Base-by-base conservation (phyloP, 208 protist genomes). In the Acanthamoeba healyi region DNA sequence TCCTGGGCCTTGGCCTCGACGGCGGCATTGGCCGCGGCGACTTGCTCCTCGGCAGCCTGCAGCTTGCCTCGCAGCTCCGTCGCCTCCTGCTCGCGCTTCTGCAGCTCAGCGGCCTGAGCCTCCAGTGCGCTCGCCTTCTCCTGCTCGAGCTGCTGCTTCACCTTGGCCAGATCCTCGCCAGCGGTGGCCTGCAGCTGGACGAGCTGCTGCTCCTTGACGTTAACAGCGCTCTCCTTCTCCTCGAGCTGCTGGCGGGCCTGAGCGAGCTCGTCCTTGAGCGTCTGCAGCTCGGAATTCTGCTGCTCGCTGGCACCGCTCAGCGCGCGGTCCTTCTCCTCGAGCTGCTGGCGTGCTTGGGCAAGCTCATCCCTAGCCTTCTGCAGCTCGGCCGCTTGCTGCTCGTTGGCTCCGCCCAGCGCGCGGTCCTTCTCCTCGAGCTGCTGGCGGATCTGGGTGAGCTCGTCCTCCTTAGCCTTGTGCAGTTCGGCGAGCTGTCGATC, bases 1-100 rank as follows among this genome's bases (percentile, higher is more conserved):
- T 91, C 29, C 84, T 91, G 79, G 1, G 32, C 15, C 58, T 91
- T 40, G n/a, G 32, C 32, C 15, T 91, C 42, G 34, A 56, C 24
- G 10, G 32, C 32, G n/a, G 32, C 56, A 22, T 70, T 61, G 74
- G 38, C 44, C 74, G 38, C 36, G 19, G 38, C 44, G 26, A 58
- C 14, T 24, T 84, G 38, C 10, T 84, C 44, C 63, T 72, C 63
- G 63, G 29, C 63, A 9, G 10, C 29, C 63, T 40, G 10, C 29
- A 72, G 63, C 63, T 72, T 32, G 29, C 29, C 63, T 7, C 32
- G 26, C 26, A 72, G 63, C 29, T 42, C 29, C 29, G 34, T 29
- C 12, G 63, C 7, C 63, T 72, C 63, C 0, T 7, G 54, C 0
- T 32, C 63, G 14, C 63, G 63, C 63, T 72, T 61, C 54, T 61